Evolutionary conservation across 1,284 basidiomycete species (phyloP).

Genomic region (Ceratorhiza oryzae-sativae): DNA sequence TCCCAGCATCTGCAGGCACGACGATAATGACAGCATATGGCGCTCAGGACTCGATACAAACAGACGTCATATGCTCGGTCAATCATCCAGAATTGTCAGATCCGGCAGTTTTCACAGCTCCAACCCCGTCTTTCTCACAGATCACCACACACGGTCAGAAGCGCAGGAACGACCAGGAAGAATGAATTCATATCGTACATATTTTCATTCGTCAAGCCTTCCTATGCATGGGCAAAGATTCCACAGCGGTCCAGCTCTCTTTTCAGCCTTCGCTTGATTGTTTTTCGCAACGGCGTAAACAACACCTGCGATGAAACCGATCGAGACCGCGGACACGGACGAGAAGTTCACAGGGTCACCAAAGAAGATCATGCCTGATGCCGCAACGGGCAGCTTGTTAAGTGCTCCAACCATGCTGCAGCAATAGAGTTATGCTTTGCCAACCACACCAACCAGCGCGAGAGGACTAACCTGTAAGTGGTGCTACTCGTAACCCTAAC

Average conservation of each 20-base stretch:
- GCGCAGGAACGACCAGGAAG: conserved; percentile 1
- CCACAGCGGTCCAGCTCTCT: conserved; percentile 47
- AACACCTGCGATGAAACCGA: conserved; percentile 92
- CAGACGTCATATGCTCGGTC: conserved; percentile 1
- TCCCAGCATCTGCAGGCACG: background rate
- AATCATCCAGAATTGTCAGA: background rate
- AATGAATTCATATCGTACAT: conserved; percentile 11
- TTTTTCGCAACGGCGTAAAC: conserved; percentile 91
- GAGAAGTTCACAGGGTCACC: conserved; percentile 88
- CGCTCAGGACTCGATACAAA: background rate
- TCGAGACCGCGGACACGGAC: conserved; percentile 84
- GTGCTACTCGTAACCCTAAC: conserved; percentile 95
- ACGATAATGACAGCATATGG: background rate
- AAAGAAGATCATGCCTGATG: conserved; percentile 95
- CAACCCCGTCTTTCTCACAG: conserved; percentile 23
- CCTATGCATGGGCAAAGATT: conserved; percentile 40
- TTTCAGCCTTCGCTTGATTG: conserved; percentile 78
- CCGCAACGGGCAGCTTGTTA: conserved; percentile 98
- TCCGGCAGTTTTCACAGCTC: conserved; percentile 15
- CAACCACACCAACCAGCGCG: background rate
- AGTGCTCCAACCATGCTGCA: conserved; percentile 97
- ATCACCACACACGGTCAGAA: background rate
- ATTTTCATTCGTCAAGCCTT: conserved; percentile 27
- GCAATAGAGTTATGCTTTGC: conserved; percentile 20
- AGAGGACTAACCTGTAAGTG: conserved; percentile 79